These are phyloP conservation scores for Beta lomatogona DNA, from an alignment of 179 eudicot genomes.

Conservation along the genomic window DNA sequence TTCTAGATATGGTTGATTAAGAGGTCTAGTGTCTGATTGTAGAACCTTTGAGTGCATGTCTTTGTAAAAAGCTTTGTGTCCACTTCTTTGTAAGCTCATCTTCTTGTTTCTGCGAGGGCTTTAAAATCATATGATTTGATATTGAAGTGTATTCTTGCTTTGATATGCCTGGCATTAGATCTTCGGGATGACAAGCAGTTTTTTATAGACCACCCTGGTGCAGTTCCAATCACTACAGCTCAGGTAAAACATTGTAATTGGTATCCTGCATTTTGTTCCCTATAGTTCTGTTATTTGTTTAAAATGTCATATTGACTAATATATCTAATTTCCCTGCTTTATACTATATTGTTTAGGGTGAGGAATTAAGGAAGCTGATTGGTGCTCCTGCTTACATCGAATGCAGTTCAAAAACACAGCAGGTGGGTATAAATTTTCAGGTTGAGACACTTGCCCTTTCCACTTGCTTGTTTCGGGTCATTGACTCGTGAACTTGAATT, in stretches of 20 bases:
- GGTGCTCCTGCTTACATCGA: conserved; percentile 84
- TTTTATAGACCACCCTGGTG: conserved; percentile 85
- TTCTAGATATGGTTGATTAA: background rate
- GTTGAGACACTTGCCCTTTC: background rate
- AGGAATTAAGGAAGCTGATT: conserved; percentile 74
- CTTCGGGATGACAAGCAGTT: conserved; percentile 93
- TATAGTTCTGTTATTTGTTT: background rate
- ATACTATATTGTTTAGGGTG: conserved; percentile 52
- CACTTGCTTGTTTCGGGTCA: background rate
- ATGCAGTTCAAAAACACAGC: conserved; percentile 93
- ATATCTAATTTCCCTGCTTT: background rate
- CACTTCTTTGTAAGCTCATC: background rate
- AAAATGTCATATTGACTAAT: background rate
- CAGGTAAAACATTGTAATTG: conserved; percentile 44
- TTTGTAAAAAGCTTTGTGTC: background rate
- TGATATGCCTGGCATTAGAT: conserved; percentile 49
- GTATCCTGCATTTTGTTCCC: background rate
- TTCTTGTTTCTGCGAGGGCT: background rate
- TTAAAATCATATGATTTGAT: background rate
- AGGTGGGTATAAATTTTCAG: conserved; percentile 39
- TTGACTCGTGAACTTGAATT: background rate
- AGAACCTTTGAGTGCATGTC: background rate
- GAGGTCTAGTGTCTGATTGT: background rate
- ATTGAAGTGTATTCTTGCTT: conserved; percentile 20
- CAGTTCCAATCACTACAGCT: conserved; percentile 81